Percentiles rank a stretch among this genome's conserved stretches.
Evolutionary conservation across 257 asterid genomes (phyloP).

Genomic region (Solanum pimpinellifolium): DNA sequence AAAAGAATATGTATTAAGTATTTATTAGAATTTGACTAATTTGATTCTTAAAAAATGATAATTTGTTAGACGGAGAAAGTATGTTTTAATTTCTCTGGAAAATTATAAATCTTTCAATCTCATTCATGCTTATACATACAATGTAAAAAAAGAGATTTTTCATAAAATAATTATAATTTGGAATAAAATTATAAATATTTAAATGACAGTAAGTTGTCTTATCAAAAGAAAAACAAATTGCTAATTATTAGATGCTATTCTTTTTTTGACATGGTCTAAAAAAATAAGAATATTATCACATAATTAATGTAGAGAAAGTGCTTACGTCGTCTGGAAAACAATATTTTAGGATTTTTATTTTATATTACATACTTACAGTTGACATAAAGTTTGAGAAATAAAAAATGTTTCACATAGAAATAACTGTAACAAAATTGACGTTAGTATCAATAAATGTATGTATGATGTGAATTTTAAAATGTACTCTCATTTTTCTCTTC

Average conservation of each 20-base stretch:
- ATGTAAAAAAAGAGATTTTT: too few relatives aligned
- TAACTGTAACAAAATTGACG: neutral
- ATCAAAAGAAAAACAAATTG: neutral
- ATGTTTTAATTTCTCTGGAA: neutral
- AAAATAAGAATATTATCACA: neutral
- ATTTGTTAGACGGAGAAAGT: neutral
- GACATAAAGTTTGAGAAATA: neutral
- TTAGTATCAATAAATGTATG: neutral
- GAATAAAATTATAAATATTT: neutral
- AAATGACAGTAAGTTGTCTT: neutral
- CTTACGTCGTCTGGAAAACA: neutral
- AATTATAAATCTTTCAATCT: too few relatives aligned
- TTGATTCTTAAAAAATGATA: too few relatives aligned
- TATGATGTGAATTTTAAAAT: neutral
- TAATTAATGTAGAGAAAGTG: neutral
- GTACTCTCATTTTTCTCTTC: neutral
- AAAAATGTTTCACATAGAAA: neutral
- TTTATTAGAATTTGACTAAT: too few relatives aligned
- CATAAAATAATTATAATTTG: neutral
- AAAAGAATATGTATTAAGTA: too few relatives aligned
- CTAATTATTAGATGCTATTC: neutral
- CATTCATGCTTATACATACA: too few relatives aligned
- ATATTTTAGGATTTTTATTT: neutral
- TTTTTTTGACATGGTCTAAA: neutral
- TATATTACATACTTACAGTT: neutral